These are phyloP conservation scores for Schizosaccharomyces versatilis DNA, from an alignment of 1,139 yeast genomes.

Conservation along the genomic window DNA sequence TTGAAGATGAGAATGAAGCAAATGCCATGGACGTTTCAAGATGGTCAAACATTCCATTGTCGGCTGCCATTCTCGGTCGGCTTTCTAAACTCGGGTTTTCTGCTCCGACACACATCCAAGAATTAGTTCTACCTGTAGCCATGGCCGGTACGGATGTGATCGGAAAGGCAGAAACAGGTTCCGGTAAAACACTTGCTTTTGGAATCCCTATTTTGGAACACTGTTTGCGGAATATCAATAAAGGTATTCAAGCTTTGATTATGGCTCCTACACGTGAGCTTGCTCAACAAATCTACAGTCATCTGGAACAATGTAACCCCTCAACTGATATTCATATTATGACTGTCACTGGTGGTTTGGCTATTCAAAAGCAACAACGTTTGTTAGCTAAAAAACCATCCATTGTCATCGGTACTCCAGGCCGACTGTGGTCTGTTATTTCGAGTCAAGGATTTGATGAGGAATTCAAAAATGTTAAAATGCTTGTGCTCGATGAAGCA, in stretches of 20 bases:
- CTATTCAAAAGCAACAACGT: constrained; percentile 81
- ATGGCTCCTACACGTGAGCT: constrained; percentile 93
- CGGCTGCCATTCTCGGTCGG: constrained; percentile 37
- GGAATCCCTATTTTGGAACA: constrained; percentile 78
- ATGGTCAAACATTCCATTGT: constrained; percentile 32
- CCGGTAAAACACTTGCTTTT: constrained; percentile 90
- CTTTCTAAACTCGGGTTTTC: constrained; percentile 35
- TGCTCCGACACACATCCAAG: constrained; percentile 70
- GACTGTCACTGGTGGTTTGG: constrained; percentile 82
- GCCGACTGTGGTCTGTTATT: constrained; percentile 65
- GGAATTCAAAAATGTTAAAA: constrained; percentile 40
- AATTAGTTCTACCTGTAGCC: constrained; percentile 52
- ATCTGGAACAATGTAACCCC: constrained; percentile 40
- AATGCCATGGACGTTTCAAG: constrained; percentile 27
- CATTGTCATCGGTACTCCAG: constrained; percentile 85
- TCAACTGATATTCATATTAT: constrained; percentile 44
- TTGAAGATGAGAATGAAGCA: constrained; percentile 22
- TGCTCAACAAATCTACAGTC: constrained; percentile 81
- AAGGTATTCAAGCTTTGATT: constrained; percentile 35
- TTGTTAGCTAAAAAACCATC: constrained; percentile 53
- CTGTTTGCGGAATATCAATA: constrained; percentile 11
- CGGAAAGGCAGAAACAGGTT: constrained; percentile 95
- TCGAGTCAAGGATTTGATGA: constrained; percentile 25
- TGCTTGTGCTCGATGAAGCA: constrained; percentile 85
- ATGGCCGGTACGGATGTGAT: constrained; percentile 55